A percentile compares a stretch with the other conserved stretches of the same genome.
These are phyloP conservation scores for Sclerotinia minor DNA, from an alignment of 2,329 filamentous ascomycete species.

Conservation along the genomic window DNA sequence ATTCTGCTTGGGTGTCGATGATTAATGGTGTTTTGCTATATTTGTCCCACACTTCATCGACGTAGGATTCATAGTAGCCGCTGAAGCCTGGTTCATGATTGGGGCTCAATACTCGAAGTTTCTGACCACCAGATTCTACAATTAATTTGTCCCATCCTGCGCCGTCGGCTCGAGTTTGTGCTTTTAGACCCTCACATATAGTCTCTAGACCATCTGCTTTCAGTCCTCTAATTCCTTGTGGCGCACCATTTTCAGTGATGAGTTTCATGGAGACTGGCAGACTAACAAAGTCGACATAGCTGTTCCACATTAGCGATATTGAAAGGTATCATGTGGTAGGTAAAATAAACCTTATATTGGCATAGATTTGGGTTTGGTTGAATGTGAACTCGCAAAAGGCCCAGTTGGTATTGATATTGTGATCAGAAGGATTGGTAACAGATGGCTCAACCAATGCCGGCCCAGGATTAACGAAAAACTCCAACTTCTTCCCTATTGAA, in stretches of 20 bases:
- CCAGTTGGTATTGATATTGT: constrained; percentile 63
- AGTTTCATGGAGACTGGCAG: constrained; percentile 61
- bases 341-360: constrained; percentile 54
- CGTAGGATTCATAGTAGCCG: constrained; percentile 49
- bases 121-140: constrained; percentile 39
- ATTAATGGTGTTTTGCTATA: constrained; percentile 48
- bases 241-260: constrained; percentile 45
- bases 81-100: constrained; percentile 44
- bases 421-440: constrained; percentile 63
- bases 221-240: constrained; percentile 60
- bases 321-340: neutral
- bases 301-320: constrained; percentile 35
- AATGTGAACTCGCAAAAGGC: constrained; percentile 70
- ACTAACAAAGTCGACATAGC: constrained; percentile 73
- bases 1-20: constrained; percentile 63
- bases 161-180: constrained; percentile 57
- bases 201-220: constrained; percentile 52
- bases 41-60: constrained; percentile 48
- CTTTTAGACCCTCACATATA: constrained; percentile 54
- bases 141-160: constrained; percentile 60
- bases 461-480: constrained; percentile 66
- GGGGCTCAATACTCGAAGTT: constrained; percentile 48
- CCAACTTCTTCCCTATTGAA: constrained; percentile 58
- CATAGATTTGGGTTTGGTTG: constrained; percentile 61
- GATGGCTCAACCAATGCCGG: constrained; percentile 74